phyloP scores from a whole-genome alignment of 2,329 filamentous ascomycete genomes.

The Colletotrichum sp. region DNA sequence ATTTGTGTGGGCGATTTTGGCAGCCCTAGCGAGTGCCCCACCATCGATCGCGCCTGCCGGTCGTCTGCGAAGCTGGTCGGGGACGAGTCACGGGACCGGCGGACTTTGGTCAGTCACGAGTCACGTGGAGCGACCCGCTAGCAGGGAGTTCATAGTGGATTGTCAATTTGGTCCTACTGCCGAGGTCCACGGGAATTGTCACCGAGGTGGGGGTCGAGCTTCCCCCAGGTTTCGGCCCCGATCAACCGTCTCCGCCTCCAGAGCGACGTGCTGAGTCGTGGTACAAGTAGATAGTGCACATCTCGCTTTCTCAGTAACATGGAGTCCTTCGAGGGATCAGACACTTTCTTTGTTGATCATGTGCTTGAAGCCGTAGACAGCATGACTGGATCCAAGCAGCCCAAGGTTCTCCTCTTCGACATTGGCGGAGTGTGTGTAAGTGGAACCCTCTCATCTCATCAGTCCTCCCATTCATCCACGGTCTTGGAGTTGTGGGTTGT shows the following conservation, averaged over 20 bases:
- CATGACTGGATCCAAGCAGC: conserved; percentile 54
- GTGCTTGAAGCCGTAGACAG: conserved; percentile 33
- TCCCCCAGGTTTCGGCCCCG: conserved; percentile 16
- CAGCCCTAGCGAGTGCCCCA: conserved; percentile 40
- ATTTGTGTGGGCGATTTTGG: conserved; percentile 44
- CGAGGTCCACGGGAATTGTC: conserved; percentile 11
- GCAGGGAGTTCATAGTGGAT: not conserved
- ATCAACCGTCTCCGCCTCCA: not conserved
- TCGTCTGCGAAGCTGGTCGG: conserved; percentile 32
- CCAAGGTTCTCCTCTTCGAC: conserved; percentile 87
- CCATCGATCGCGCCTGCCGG: conserved; percentile 22
- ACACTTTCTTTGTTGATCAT: conserved; percentile 28
- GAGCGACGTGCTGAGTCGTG: not conserved
- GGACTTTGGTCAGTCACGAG: conserved; percentile 10
- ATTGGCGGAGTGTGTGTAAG: conserved; percentile 96
- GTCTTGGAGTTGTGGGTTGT: not conserved
- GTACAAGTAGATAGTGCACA: conserved; percentile 1
- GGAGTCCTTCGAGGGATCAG: conserved; percentile 12
- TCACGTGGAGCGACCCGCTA: not conserved
- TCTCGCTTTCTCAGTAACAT: not conserved
- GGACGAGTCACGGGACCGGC: conserved; percentile 40
- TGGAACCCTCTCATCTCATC: conserved; percentile 28
- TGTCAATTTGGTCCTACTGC: not conserved
- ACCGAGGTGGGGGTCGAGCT: not conserved
- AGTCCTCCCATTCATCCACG: not conserved